Evolutionary conservation across 495 filamentous ascomycete genomes (phyloP).

Genomic region (Podospora appendiculata): DNA sequence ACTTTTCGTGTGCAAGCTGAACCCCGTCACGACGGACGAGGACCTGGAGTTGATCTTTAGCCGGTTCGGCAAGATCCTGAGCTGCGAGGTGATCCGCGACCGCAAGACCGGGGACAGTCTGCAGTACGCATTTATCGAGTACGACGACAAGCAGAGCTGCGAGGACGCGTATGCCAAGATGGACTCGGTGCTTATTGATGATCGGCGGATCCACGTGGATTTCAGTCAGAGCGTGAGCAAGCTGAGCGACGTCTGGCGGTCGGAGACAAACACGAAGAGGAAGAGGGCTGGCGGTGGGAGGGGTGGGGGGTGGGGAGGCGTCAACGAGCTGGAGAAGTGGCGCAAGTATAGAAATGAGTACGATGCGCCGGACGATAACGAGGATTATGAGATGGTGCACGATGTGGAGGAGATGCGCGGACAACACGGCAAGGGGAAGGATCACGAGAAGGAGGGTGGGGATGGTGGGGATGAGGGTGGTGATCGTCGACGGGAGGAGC

Average conservation of each 20-base stretch:
- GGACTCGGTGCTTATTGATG: conserved; percentile 93
- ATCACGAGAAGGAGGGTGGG: background rate
- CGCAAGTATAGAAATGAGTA: conserved; percentile 77
- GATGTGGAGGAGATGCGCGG: conserved; percentile 60
- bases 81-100: conserved; percentile 94
- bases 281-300: conserved; percentile 37
- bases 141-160: conserved; percentile 82
- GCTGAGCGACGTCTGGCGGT: conserved; percentile 85
- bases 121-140: conserved; percentile 98
- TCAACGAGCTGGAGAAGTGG: conserved; percentile 78
- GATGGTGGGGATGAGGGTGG: conserved; percentile 4
- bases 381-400: conserved; percentile 73
- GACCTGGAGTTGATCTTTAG: conserved; percentile 94
- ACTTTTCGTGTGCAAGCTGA: conserved; percentile 96
- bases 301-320: conserved; percentile 86
- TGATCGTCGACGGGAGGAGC: conserved; percentile 1
- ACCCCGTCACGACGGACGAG: conserved; percentile 90
- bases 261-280: conserved; percentile 77
- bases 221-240: conserved; percentile 95
- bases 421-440: conserved; percentile 27
- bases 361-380: conserved; percentile 29
- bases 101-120: conserved; percentile 89
- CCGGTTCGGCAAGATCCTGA: conserved; percentile 91
- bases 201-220: conserved; percentile 96
- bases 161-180: conserved; percentile 98